Evolutionary conservation across 169 alveolate species (phyloP), one percentile per base, ranked within the genome.

Genomic region (Cryptosporidium ubiquitum): DNA sequence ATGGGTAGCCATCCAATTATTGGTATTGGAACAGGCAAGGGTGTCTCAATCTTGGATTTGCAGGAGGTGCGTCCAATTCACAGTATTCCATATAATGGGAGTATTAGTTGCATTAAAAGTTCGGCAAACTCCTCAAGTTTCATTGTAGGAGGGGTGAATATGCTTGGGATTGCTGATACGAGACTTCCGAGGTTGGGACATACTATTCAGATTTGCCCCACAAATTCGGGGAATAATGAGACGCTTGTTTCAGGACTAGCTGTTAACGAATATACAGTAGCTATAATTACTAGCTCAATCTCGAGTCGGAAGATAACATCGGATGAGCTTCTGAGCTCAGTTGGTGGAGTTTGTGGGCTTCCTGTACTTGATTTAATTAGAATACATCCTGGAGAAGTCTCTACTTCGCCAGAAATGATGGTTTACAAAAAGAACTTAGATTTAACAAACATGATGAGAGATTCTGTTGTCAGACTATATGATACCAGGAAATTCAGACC

Each of bases 341-440:
- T 79, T 20, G 89, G 89, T 16, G 89, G 89, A 23, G 66, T 60
- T 29, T 64, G 68, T 20, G 89, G 89, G 23, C 68, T 79, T 31
- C 68, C 89, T 5, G 89, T 79, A 31, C 64, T 79, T 5, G 89
- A 79, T 37, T 49, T 79, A 7, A 40, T 79, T n/a, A 79, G 89
- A 14, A 49, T 66, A 2, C 89, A 79, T 33, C 89, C 89, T 1
- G 74, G 79, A 26, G 89, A 79, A 39, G 89, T 79, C 16, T 40
- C 89, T 7, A 79, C 89, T 3, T 79, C 89, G 2, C 66, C 74
- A 14, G 89, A 79, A 49, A 79, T 79, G 89, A 79, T 79, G 68
- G 20, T 66, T 18, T 47, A 40, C 40, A 79, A 79, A 44, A 79
- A 79, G 49, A 79, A 79, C 37, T 49, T 79, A 26, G 89, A 79